Evolutionary conservation across 371 early-diverging fungal genomes (phyloP).

Genomic region (Chytridium lagenaria): DNA sequence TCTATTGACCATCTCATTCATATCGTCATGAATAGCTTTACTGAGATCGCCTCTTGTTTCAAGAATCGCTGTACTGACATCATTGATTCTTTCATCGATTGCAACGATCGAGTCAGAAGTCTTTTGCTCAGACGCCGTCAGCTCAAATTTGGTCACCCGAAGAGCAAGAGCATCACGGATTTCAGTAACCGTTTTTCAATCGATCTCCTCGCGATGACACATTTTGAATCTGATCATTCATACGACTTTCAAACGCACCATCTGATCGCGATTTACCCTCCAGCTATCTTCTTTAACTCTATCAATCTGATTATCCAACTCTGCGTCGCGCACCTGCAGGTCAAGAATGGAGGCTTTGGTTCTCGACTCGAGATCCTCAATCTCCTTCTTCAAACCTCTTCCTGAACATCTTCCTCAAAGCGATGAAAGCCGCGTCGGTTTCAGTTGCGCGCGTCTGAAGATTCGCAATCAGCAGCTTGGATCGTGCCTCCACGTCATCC

Average conservation of each 20-base stretch:
- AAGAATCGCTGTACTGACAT: conserved; percentile 22
- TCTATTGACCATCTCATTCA: conserved; percentile 36
- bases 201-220: conserved; percentile 24
- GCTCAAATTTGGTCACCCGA: conserved; percentile 24
- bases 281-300: conserved; percentile 17
- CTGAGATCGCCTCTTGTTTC: conserved; percentile 32
- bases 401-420: conserved; percentile 38
- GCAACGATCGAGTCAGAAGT: neutral
- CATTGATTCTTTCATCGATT: conserved; percentile 24
- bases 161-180: conserved; percentile 16
- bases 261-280: conserved; percentile 23
- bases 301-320: conserved; percentile 26
- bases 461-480: conserved; percentile 14
- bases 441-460: conserved; percentile 12
- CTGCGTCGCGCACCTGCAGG: conserved; percentile 34
- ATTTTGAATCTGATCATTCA: conserved; percentile 24
- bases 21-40: conserved; percentile 32
- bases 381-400: conserved; percentile 32
- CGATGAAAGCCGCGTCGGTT: conserved; percentile 25
- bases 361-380: conserved; percentile 32
- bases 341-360: conserved; percentile 33
- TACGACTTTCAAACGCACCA: conserved; percentile 34
- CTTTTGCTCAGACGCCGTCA: conserved; percentile 26
- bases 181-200: conserved; percentile 19
- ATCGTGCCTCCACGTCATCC: conserved; percentile 31